A percentile compares a stretch with the other conserved stretches of the same genome.
phyloP scores from a whole-genome alignment of 108 stramenopile species.

The Mayamaea pseudoterrestris region DNA sequence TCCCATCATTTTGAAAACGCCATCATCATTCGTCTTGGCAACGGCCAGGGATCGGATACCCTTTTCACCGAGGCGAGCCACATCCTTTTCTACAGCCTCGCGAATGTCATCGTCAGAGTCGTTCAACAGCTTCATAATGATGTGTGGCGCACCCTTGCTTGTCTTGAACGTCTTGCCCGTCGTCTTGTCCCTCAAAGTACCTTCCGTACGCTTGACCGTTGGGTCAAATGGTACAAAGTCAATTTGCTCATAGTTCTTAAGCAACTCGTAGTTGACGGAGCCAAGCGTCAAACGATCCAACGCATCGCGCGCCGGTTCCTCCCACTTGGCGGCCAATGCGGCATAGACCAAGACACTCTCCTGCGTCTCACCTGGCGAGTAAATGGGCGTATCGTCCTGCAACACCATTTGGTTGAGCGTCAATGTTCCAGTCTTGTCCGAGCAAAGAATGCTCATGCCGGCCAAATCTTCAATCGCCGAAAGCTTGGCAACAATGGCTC shows the following conservation, averaged over 20 bases:
- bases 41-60: constrained; percentile 66
- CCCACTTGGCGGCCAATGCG: constrained; percentile 57
- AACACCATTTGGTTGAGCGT: constrained; percentile 68
- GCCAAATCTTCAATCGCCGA: constrained; percentile 73
- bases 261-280: constrained; percentile 21
- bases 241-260: constrained; percentile 29
- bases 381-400: constrained; percentile 39
- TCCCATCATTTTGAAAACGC: constrained; percentile 51
- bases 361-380: constrained; percentile 26
- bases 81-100: constrained; percentile 29
- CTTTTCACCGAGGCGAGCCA: constrained; percentile 41
- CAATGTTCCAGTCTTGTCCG: constrained; percentile 83
- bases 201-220: constrained; percentile 57
- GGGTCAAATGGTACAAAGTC: constrained; percentile 76
- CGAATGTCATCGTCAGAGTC: constrained; percentile 10
- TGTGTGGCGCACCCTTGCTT: constrained; percentile 67
- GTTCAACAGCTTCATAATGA: constrained; percentile 34
- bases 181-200: constrained; percentile 28
- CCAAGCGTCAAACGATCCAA: constrained; percentile 42
- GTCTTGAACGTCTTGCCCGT: constrained; percentile 38
- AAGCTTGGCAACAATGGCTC: constrained; percentile 67
- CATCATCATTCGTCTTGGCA: constrained; percentile 30
- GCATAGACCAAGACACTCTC: constrained; percentile 41
- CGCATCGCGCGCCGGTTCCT: constrained; percentile 43
- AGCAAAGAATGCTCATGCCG: constrained; percentile 72